Evolutionary conservation across 2,329 filamentous ascomycete genomes (phyloP), one percentile per base, ranked within the genome.

Genomic region (Alternaria sp.): DNA sequence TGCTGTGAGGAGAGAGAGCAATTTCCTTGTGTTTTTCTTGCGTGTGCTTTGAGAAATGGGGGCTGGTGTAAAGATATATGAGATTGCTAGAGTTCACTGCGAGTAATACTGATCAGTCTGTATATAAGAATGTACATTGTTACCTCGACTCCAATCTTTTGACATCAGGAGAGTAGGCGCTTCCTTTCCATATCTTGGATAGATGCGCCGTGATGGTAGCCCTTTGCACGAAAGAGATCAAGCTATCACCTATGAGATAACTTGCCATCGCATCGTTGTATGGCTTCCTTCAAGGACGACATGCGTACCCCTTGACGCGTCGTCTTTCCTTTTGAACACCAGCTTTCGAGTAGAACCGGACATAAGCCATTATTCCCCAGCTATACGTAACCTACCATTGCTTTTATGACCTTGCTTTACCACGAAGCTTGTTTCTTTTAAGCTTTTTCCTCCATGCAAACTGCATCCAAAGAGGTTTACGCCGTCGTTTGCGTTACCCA

Each of bases 121-220:
- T 63, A 54, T 67, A 67, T 69, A 68, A 64, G 62, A 64, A 60
- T 67, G 59, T 60, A 65, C n/a, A 61, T 59, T 46, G 56, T 52
- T 51, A 63, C 49, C 39, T 32, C 22, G 48, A 39, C 8, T 8
- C 9, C 9, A 11, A 30, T 30, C 9, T 30, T 30, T 30, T 30
- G 28, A 11, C 8, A 30, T 11, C 6, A 30, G 9, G 14, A 34
- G 11, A 14, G 5, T 16, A 14, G 32, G 1, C 12, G 14, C 12
- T 16, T 16, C 32, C 32, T 12, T 7, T 26, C 24, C 24, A 26
- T 26, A 26, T 2, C 24, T 26, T 26, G 24, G 24, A 26, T 26
- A 26, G 24, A 26, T 26, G 24, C 24, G 24, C 24, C 24, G 24
- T 26, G 24, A 26, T 26, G 24, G 6, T 7, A 26, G 24, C 24